phyloP scores from a whole-genome alignment of 352 stramenopile genomes.

The Thalassiosira tumida region DNA sequence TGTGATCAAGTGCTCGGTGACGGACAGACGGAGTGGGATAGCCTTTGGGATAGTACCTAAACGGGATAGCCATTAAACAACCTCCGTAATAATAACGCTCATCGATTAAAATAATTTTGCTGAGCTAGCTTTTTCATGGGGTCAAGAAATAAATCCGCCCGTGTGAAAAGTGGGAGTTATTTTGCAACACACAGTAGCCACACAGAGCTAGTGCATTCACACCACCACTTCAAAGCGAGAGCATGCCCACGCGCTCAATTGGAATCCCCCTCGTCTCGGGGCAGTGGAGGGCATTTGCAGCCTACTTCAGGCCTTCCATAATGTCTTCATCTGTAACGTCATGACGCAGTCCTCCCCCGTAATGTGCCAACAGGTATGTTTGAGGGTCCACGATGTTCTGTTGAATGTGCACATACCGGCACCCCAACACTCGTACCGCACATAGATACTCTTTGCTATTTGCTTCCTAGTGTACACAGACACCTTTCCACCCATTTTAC shows the following conservation, averaged over 20 bases:
- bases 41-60: too few relatives aligned
- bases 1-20: too few relatives aligned
- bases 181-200: too few relatives aligned
- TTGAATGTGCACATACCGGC: neutral
- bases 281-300: conserved; percentile 26
- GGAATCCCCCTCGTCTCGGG: conserved; percentile 10
- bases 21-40: too few relatives aligned
- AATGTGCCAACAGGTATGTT: neutral
- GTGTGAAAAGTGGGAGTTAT: too few relatives aligned
- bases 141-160: too few relatives aligned
- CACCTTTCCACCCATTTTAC: conserved; percentile 63
- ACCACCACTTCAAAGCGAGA: conserved; percentile 54
- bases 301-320: conserved; percentile 7
- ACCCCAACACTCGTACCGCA: neutral
- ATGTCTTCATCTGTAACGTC: neutral
- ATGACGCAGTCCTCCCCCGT: too few relatives aligned
- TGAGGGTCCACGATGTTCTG: neutral
- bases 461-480: conserved; percentile 11
- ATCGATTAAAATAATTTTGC: too few relatives aligned
- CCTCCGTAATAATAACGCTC: too few relatives aligned
- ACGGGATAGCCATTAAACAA: too few relatives aligned
- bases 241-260: conserved; percentile 50
- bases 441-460: conserved; percentile 26
- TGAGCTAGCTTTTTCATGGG: too few relatives aligned
- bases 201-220: conserved; percentile 34